These are phyloP conservation scores for Quercus alba DNA, from an alignment of 306 rosid species.

Conservation along the genomic window DNA sequence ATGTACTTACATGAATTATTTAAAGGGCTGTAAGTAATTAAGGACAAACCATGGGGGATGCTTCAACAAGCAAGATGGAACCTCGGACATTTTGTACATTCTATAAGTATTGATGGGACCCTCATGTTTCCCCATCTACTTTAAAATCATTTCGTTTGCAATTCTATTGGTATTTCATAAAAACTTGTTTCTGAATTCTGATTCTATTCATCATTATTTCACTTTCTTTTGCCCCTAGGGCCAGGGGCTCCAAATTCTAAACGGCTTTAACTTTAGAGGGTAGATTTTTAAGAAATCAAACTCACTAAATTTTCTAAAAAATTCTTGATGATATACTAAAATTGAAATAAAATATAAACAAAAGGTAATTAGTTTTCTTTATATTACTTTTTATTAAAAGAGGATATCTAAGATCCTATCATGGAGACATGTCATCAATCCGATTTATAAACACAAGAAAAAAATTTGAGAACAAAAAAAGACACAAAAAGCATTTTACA, in stretches of 20 bases:
- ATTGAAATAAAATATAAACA: neutral
- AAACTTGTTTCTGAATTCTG: neutral
- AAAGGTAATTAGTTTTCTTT: neutral
- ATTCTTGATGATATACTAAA: too few species aligned
- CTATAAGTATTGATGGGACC: neutral
- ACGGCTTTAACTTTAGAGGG: neutral
- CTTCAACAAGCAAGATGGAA: neutral
- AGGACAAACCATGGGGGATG: neutral
- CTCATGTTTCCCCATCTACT: neutral
- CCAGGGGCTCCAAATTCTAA: neutral
- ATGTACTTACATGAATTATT: slow-evolving; percentile 23
- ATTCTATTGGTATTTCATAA: neutral
- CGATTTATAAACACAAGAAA: slow-evolving; percentile 17
- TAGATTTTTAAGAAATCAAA: neutral
- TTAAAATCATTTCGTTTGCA: neutral
- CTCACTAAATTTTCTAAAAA: too few species aligned
- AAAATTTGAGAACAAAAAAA: slow-evolving; percentile 14
- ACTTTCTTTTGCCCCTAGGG: neutral
- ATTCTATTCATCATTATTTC: neutral
- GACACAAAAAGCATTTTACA: neutral
- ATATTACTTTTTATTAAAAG: slow-evolving; percentile 16
- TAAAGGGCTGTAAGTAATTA: neutral
- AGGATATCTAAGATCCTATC: slow-evolving; percentile 17
- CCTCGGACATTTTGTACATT: neutral
- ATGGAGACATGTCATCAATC: slow-evolving; percentile 35